phyloP scores from a whole-genome alignment of 306 rosid species.

The Nissolia schottii region DNA sequence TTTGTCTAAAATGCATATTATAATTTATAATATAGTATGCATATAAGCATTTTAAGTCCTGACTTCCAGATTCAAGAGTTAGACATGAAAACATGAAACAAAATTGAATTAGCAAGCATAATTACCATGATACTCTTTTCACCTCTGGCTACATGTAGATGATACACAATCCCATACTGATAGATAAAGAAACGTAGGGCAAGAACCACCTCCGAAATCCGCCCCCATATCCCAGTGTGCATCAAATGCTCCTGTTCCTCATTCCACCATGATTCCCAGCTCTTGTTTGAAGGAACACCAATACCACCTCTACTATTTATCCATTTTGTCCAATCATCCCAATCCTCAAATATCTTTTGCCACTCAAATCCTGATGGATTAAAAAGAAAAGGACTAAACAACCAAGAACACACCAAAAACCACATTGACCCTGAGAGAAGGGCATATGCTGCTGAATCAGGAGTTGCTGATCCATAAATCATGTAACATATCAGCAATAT shows the following conservation, averaged over 20 bases:
- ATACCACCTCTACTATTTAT: constrained; percentile 82
- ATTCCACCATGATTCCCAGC: constrained; percentile 99
- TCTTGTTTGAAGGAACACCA: constrained; percentile 87
- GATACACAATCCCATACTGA: constrained; percentile 93
- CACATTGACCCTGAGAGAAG: constrained; percentile 71
- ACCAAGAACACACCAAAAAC: constrained; percentile 80
- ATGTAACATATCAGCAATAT: constrained; percentile 64
- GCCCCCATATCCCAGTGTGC: constrained; percentile 65
- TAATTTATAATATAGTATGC: not conserved
- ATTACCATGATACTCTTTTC: constrained; percentile 67
- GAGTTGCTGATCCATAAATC: constrained; percentile 56
- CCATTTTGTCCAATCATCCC: constrained; percentile 99
- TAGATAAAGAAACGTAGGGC: constrained; percentile 78
- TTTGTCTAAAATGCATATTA: not conserved
- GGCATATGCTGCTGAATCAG: constrained; percentile 36
- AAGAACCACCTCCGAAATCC: constrained; percentile 76
- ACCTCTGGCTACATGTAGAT: constrained; percentile 56
- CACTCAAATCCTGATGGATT: constrained; percentile 99
- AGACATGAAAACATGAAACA: constrained; percentile 10
- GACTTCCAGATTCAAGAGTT: constrained; percentile 16
- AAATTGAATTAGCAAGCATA: constrained; percentile 12
- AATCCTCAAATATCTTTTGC: constrained; percentile 97
- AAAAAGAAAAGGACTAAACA: constrained; percentile 88
- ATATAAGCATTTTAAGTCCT: constrained; percentile 22
- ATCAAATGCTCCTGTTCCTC: constrained; percentile 96